A percentile compares a stretch with the other conserved stretches of the same genome.
Conservation (phyloP, 2,329 filamentous ascomycete species). For the Orbilia blumenaviensis region DNA sequence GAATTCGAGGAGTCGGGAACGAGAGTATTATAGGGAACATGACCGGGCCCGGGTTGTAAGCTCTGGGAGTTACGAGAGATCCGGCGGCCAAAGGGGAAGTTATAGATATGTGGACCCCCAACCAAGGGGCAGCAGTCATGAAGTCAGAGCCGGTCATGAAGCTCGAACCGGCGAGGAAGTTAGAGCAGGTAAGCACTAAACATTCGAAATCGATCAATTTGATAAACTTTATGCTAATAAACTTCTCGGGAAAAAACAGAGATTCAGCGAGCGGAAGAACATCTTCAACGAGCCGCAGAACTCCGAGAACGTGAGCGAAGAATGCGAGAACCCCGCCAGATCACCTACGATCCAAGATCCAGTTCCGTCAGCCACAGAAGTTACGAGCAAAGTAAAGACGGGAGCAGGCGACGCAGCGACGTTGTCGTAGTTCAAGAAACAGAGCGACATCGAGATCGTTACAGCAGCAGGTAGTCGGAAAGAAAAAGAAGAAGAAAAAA, state of each 20-base stretch:
- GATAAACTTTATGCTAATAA: no score
- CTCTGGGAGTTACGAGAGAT: slow-evolving; percentile 37
- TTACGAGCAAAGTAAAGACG: slow-evolving; percentile 47
- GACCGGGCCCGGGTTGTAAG: slow-evolving; percentile 55
- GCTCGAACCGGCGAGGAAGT: no score
- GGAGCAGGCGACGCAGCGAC: slow-evolving; percentile 33
- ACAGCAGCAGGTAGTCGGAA: slow-evolving; percentile 9
- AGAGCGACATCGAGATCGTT: slow-evolving; percentile 43
- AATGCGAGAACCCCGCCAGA: slow-evolving; percentile 16
- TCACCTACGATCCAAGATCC: slow-evolving; percentile 54
- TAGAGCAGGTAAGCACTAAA: slow-evolving; percentile 25
- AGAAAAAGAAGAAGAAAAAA: neutral
- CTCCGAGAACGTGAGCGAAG: slow-evolving; percentile 44
- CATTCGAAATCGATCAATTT: no score
- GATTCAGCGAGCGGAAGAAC: slow-evolving; percentile 57
- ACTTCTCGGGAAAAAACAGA: slow-evolving; percentile 25
- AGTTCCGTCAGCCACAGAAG: slow-evolving; percentile 43
- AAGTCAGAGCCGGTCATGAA: slow-evolving; percentile 39
- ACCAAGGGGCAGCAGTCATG: slow-evolving; percentile 32
- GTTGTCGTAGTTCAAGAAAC: slow-evolving; percentile 41
- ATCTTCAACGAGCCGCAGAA: slow-evolving; percentile 37
- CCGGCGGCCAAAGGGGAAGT: slow-evolving; percentile 53
- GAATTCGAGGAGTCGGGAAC: slow-evolving; percentile 53
- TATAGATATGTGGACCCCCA: slow-evolving; percentile 55
- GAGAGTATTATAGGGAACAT: slow-evolving; percentile 56